phyloP scores from a whole-genome alignment of 257 asterid genomes.

The Plantago elongata region DNA sequence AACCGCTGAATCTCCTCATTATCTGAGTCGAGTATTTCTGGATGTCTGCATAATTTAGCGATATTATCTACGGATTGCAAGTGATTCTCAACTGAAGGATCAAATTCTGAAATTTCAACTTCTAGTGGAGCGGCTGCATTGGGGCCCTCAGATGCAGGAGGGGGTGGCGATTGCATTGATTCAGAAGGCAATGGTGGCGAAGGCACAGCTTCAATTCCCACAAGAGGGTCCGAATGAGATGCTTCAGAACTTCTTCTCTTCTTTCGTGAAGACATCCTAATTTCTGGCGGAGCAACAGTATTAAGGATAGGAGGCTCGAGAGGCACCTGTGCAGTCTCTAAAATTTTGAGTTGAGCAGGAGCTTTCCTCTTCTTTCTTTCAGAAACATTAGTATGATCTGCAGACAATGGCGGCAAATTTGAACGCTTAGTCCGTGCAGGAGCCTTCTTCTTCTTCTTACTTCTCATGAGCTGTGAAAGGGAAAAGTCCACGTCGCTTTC shows the following conservation, averaged over 20 bases:
- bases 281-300: too few relatives aligned
- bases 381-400: too few relatives aligned
- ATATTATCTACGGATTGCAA: constrained; percentile 47
- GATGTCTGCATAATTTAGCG: constrained; percentile 43
- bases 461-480: constrained; percentile 19
- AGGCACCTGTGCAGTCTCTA: too few relatives aligned
- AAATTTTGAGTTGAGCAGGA: too few relatives aligned
- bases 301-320: too few relatives aligned
- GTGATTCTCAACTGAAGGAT: constrained; percentile 74
- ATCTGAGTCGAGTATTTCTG: constrained; percentile 28
- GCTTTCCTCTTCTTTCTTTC: too few relatives aligned
- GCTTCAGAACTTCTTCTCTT: too few relatives aligned
- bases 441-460: constrained; percentile 17
- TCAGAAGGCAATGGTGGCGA: too few relatives aligned
- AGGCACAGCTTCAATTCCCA: background rate
- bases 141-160: constrained; percentile 15
- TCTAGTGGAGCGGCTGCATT: constrained; percentile 21
- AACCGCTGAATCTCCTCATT: constrained; percentile 45
- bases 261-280: too few relatives aligned
- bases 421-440: background rate
- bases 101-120: constrained; percentile 47
- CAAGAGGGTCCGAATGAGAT: too few relatives aligned
- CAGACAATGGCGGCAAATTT: background rate
- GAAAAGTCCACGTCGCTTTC: constrained; percentile 28
- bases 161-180: background rate